A percentile compares a stretch with the other conserved stretches of the same genome.
These are phyloP conservation scores for Kwoniella dejecticola DNA, from an alignment of 768 basidiomycete species.

Conservation along the genomic window DNA sequence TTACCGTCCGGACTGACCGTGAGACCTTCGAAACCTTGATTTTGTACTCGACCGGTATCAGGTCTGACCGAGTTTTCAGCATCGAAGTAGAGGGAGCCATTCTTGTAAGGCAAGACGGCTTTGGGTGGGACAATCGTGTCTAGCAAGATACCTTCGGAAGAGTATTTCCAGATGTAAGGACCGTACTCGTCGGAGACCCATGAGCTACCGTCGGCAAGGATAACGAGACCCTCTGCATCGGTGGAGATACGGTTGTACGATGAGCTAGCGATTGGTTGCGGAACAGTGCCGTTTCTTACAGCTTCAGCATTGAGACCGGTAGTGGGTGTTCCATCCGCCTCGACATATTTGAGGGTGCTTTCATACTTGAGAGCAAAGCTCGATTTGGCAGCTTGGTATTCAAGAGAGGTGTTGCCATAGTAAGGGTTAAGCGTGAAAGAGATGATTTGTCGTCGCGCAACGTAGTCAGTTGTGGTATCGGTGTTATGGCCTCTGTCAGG, in stretches of 20 bases:
- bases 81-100: constrained; percentile 62
- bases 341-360: constrained; percentile 61
- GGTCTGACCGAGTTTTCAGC: constrained; percentile 56
- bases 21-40: constrained; percentile 68
- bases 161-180: constrained; percentile 66
- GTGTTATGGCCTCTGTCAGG: constrained; percentile 64
- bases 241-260: constrained; percentile 61
- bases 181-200: constrained; percentile 74
- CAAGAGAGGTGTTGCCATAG: constrained; percentile 57
- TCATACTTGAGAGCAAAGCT: constrained; percentile 63
- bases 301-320: constrained; percentile 64
- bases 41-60: constrained; percentile 62
- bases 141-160: constrained; percentile 60
- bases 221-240: constrained; percentile 66
- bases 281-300: constrained; percentile 60
- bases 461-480: constrained; percentile 64
- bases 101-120: constrained; percentile 61
- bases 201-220: constrained; percentile 65
- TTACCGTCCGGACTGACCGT: constrained; percentile 61
- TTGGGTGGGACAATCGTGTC: constrained; percentile 65
- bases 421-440: constrained; percentile 66
- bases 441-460: constrained; percentile 66
- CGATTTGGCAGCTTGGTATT: constrained; percentile 61
- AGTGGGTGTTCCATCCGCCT: constrained; percentile 57
- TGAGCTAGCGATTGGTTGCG: constrained; percentile 59